Evolutionary conservation across 805 yeast species (phyloP).

Genomic region (Wickerhamomyces ciferrii): DNA sequence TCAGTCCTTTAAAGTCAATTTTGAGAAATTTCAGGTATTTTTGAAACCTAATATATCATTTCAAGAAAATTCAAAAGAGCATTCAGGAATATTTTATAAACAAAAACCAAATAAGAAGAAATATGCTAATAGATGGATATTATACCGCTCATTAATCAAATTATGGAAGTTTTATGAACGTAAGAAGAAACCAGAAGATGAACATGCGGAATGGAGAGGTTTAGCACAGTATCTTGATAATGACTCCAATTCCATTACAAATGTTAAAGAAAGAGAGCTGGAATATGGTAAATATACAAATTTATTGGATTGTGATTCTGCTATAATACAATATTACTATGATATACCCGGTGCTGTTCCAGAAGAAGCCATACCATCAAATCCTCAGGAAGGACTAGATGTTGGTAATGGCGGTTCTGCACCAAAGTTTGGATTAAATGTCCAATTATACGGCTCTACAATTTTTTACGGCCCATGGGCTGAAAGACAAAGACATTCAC

Average conservation of each 20-base stretch:
- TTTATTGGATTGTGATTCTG: constrained; percentile 53
- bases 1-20: constrained; percentile 35
- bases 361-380: constrained; percentile 23
- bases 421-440: constrained; percentile 57
- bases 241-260: constrained; percentile 26
- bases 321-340: constrained; percentile 54
- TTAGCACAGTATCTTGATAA: constrained; percentile 58
- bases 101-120: neutral
- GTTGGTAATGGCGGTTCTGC: constrained; percentile 54
- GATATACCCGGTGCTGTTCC: constrained; percentile 72
- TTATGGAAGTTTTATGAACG: constrained; percentile 1
- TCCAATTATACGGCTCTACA: constrained; percentile 55
- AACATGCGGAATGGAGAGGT: constrained; percentile 59
- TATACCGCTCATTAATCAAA: constrained; percentile 1
- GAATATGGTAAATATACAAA: constrained; percentile 84
- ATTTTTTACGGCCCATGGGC: constrained; percentile 95
- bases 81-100: neutral
- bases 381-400: constrained; percentile 40
- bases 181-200: neutral
- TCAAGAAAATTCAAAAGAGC: constrained; percentile 26
- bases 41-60: constrained; percentile 71
- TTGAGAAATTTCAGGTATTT: constrained; percentile 50
- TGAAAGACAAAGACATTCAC: constrained; percentile 68
- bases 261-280: constrained; percentile 33
- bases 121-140: constrained; percentile 2